These are phyloP conservation scores for Luvunga scandens DNA, from an alignment of 345 rosid genomes.

Conservation along the genomic window DNA sequence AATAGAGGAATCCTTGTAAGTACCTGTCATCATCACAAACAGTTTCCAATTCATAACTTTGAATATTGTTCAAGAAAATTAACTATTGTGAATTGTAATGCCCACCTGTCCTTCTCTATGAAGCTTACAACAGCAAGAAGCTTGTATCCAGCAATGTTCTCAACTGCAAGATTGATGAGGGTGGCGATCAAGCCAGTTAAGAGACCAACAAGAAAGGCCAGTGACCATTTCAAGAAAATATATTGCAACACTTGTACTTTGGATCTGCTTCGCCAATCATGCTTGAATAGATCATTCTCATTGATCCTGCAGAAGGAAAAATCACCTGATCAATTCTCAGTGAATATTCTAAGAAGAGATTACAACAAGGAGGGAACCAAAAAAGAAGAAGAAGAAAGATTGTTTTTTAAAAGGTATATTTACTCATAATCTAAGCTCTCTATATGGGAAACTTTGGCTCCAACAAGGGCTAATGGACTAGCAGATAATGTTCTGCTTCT, in stretches of 20 bases:
- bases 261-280: slow-evolving; percentile 96
- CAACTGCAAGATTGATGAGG: slow-evolving; percentile 78
- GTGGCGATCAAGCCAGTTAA: slow-evolving; percentile 82
- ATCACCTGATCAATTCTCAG: not conserved
- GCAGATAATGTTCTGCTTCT: slow-evolving; percentile 71
- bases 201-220: slow-evolving; percentile 81
- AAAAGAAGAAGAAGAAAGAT: not conserved
- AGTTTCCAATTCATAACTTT: not conserved
- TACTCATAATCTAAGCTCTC: slow-evolving; percentile 96
- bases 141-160: slow-evolving; percentile 93
- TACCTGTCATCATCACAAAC: slow-evolving; percentile 48
- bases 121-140: slow-evolving; percentile 64
- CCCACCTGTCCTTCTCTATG: slow-evolving; percentile 70
- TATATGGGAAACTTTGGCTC: slow-evolving; percentile 78
- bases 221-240: slow-evolving; percentile 72
- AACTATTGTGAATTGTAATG: not conserved
- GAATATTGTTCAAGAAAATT: not conserved
- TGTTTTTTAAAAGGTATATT: slow-evolving; percentile 1
- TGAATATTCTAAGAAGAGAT: not conserved
- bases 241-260: slow-evolving; percentile 77
- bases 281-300: slow-evolving; percentile 91
- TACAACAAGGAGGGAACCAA: not conserved
- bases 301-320: slow-evolving; percentile 55
- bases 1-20: slow-evolving; percentile 46
- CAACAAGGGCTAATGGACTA: slow-evolving; percentile 74